These are phyloP conservation scores for Starmerella scarabaei DNA, from an alignment of 805 yeast genomes.

Conservation along the genomic window DNA sequence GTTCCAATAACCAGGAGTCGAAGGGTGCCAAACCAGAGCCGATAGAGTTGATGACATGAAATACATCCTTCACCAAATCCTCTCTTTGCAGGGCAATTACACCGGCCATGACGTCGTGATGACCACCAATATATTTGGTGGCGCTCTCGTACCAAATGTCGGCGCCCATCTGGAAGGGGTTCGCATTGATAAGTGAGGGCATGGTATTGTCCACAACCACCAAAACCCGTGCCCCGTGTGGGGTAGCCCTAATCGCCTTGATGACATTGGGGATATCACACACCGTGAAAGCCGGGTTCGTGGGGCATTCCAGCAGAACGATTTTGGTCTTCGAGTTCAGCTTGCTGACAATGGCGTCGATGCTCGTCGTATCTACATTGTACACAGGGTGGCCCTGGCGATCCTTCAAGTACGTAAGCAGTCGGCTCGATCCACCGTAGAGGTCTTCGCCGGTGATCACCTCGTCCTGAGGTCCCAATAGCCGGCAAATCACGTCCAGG, in stretches of 20 bases:
- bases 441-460: conserved; percentile 90
- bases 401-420: conserved; percentile 55
- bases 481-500: conserved; percentile 66
- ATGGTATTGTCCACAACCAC: conserved; percentile 92
- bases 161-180: conserved; percentile 74
- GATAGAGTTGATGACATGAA: conserved; percentile 70
- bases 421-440: conserved; percentile 86
- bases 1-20: conserved; percentile 76
- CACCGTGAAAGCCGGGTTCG: conserved; percentile 83
- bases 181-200: conserved; percentile 84
- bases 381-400: conserved; percentile 52
- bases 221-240: conserved; percentile 48
- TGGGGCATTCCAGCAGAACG: conserved; percentile 82
- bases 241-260: conserved; percentile 48
- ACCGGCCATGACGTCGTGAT: conserved; percentile 96
- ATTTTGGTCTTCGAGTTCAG: conserved; percentile 50
- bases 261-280: conserved; percentile 64
- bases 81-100: conserved; percentile 57
- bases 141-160: conserved; percentile 92
- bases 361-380: conserved; percentile 73
- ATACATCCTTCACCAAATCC: conserved; percentile 54
- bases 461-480: conserved; percentile 70
- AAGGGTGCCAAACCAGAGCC: conserved; percentile 89
- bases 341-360: conserved; percentile 44
- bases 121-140: conserved; percentile 85